phyloP scores from a whole-genome alignment of 208 protist species.

The Trypanosoma platydactyli region DNA sequence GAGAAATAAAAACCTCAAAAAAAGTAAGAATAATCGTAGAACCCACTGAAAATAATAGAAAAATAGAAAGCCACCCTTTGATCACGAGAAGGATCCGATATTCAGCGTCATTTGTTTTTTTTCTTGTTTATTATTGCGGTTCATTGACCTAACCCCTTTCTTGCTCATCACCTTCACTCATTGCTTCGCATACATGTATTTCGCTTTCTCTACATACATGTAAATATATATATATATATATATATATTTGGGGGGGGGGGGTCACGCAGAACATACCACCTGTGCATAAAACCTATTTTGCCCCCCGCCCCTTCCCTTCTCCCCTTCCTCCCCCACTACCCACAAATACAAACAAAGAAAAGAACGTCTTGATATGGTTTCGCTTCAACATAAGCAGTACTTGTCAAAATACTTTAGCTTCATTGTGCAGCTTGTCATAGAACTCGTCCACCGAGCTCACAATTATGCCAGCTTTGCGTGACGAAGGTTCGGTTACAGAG shows the following conservation, averaged over 20 bases:
- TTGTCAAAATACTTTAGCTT: conserved; percentile 87
- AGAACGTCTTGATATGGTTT: neutral
- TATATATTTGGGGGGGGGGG: no score
- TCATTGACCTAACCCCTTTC: no score
- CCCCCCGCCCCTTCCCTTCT: neutral
- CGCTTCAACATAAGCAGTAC: neutral
- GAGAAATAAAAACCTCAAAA: conserved; percentile 14
- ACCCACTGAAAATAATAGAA: conserved; percentile 19
- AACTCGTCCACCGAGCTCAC: conserved; percentile 92
- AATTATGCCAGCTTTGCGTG: conserved; percentile 86
- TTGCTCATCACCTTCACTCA: no score
- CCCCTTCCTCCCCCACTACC: neutral
- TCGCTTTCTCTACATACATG: no score
- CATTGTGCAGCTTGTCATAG: conserved; percentile 91
- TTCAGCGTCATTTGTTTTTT: no score
- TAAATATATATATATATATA: no score
- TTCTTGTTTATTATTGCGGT: no score
- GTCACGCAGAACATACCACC: neutral
- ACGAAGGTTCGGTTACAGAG: conserved; percentile 76
- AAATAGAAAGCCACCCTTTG: neutral
- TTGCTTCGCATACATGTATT: no score
- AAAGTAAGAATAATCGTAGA: conserved; percentile 6
- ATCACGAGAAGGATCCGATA: no score
- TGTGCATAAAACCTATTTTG: neutral
- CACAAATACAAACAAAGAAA: neutral